A percentile compares a stretch with the other conserved stretches of the same genome.
phyloP scores from a whole-genome alignment of 306 rosid genomes.

The Cercis canadensis region DNA sequence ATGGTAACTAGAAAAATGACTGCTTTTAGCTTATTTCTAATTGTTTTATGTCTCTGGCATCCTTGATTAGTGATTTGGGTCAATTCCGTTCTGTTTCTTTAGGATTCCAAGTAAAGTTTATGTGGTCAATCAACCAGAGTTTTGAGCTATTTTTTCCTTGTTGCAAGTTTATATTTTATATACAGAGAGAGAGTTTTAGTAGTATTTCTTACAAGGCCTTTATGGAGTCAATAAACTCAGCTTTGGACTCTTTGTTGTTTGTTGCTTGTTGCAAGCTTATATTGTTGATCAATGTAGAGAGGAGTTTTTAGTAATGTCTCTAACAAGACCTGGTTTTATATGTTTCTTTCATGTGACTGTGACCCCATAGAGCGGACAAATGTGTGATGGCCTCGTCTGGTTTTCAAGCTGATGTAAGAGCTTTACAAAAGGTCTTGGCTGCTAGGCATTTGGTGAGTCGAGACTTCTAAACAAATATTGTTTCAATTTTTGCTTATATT shows the following conservation, averaged over 20 bases:
- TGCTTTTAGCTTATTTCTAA: not conserved
- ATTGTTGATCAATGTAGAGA: constrained; percentile 20
- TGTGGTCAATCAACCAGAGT: too few relatives aligned
- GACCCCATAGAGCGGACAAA: constrained; percentile 75
- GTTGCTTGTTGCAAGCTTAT: constrained; percentile 5
- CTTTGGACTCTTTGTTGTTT: constrained; percentile 12
- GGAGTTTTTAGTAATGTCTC: not conserved
- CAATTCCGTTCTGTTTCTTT: not conserved
- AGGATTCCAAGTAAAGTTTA: too few relatives aligned
- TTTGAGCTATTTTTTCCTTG: too few relatives aligned
- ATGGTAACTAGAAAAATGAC: not conserved
- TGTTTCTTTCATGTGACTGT: constrained; percentile 21
- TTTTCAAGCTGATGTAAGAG: constrained; percentile 98
- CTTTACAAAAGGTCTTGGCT: constrained; percentile 80
- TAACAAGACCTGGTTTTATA: not conserved
- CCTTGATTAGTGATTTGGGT: not conserved
- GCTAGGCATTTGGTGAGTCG: constrained; percentile 86
- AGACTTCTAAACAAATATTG: not conserved
- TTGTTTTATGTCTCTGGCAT: not conserved
- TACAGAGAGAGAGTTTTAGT: too few relatives aligned
- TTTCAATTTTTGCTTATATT: not conserved
- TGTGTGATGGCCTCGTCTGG: constrained; percentile 90
- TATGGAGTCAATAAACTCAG: not conserved
- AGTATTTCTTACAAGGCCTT: not conserved
- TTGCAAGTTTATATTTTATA: too few relatives aligned